phyloP scores from a whole-genome alignment of 345 rosid genomes.

The Gossypium raimondii region DNA sequence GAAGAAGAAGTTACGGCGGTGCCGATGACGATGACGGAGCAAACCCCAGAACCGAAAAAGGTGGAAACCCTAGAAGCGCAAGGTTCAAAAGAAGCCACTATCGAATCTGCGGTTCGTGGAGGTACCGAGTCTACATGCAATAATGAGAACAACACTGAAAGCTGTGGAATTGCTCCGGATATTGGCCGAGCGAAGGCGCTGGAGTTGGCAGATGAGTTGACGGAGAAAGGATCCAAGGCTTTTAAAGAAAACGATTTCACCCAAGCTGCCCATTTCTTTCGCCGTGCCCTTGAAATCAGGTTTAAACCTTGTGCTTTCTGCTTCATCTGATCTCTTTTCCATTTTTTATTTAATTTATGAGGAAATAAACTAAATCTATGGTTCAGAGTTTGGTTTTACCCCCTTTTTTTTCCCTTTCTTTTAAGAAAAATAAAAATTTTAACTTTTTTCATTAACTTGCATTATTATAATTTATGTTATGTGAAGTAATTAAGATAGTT shows the following conservation, averaged over 20 bases:
- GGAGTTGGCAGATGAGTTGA: conserved; percentile 59
- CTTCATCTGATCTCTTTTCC: not conserved
- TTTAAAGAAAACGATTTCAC: conserved; percentile 54
- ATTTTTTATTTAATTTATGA: not conserved
- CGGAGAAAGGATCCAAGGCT: conserved; percentile 56
- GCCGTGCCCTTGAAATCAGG: conserved; percentile 96
- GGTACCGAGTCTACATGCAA: conserved; percentile 67
- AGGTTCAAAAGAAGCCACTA: conserved; percentile 44
- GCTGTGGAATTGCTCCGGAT: conserved; percentile 34
- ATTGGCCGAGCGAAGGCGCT: conserved; percentile 49
- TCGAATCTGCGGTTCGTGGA: conserved; percentile 35
- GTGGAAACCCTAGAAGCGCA: conserved; percentile 29
- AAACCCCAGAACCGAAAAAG: not conserved
- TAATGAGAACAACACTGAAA: conserved; percentile 39
- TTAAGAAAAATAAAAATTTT: too few species aligned
- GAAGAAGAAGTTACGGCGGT: conserved; percentile 37
- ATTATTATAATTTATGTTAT: not conserved
- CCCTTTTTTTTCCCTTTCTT: too few species aligned
- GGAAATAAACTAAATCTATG: too few species aligned
- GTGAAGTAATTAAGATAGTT: not conserved
- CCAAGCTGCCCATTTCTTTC: conserved; percentile 87
- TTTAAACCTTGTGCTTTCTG: conserved; percentile 19
- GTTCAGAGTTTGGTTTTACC: too few species aligned
- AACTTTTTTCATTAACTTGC: too few species aligned
- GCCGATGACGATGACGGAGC: conserved; percentile 20